These are phyloP conservation scores for Colletotrichum sp. DNA, from an alignment of 2,329 filamentous ascomycete genomes.

Conservation along the genomic window DNA sequence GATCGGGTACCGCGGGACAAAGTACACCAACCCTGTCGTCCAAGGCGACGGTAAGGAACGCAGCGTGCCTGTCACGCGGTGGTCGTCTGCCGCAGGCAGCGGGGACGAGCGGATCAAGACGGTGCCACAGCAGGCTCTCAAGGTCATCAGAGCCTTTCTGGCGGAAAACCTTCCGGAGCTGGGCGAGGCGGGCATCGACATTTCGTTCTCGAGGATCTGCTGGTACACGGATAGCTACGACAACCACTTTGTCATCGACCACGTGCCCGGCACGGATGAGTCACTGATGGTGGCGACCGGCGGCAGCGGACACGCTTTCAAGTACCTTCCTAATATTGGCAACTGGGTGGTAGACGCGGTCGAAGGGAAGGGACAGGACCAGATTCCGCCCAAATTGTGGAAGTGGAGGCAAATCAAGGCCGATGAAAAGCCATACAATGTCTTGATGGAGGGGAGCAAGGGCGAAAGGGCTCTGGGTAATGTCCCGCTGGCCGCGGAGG, in stretches of 20 bases:
- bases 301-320: constrained; percentile 67
- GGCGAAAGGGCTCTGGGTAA: constrained; percentile 22
- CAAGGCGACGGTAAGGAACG: constrained; percentile 38
- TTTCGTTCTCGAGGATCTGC: constrained; percentile 53
- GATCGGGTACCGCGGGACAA: constrained; percentile 33
- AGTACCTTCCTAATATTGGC: constrained; percentile 65
- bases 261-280: constrained; percentile 38
- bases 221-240: constrained; percentile 64
- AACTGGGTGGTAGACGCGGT: constrained; percentile 58
- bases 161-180: constrained; percentile 49
- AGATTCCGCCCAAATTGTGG: constrained; percentile 26
- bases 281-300: constrained; percentile 63
- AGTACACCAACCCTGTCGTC: constrained; percentile 42
- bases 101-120: constrained; percentile 15
- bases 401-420: constrained; percentile 21
- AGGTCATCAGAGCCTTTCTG: constrained; percentile 35
- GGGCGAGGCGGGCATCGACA: constrained; percentile 29
- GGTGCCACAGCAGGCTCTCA: constrained; percentile 26
- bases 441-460: constrained; percentile 25
- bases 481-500: constrained; percentile 1
- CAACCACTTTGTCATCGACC: constrained; percentile 52
- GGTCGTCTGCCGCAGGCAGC: constrained; percentile 25
- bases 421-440: constrained; percentile 5
- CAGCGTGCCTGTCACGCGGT: constrained; percentile 45
- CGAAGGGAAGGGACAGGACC: constrained; percentile 37